Percentiles rank a stretch among this genome's conserved stretches.
Conservation (phyloP, 179 eudicot genomes). For the Silene coronaria region DNA sequence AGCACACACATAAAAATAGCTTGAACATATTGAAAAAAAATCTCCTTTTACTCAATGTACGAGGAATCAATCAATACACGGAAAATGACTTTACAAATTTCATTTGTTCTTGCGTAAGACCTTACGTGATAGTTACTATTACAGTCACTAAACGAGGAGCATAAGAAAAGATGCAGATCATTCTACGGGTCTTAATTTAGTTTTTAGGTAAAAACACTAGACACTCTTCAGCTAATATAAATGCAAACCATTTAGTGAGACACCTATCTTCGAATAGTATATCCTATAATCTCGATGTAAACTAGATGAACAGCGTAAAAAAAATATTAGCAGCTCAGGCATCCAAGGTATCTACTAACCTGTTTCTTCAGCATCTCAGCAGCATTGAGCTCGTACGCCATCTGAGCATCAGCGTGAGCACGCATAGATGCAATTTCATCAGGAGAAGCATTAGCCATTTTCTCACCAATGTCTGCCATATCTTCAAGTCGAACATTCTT, state of each 20-base stretch:
- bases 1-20: neutral
- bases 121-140: neutral
- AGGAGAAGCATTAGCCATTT: slow-evolving; percentile 90
- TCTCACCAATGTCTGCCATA: slow-evolving; percentile 81
- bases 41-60: neutral
- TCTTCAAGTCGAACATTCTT: slow-evolving; percentile 81
- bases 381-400: slow-evolving; percentile 58
- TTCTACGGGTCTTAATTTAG: neutral
- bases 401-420: slow-evolving; percentile 69
- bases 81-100: neutral
- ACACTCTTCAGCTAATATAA: neutral
- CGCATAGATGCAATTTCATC: slow-evolving; percentile 88
- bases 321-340: neutral
- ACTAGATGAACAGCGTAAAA: neutral
- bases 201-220: neutral
- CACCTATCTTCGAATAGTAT: neutral
- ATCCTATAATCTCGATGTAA: neutral
- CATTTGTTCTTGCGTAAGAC: neutral
- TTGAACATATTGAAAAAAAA: neutral
- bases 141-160: neutral
- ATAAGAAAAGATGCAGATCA: neutral
- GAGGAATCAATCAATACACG: neutral
- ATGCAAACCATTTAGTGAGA: neutral
- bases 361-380: slow-evolving; percentile 88
- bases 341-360: slow-evolving; percentile 32